phyloP scores from a whole-genome alignment of 345 rosid species.

The Lumnitzera littorea region DNA sequence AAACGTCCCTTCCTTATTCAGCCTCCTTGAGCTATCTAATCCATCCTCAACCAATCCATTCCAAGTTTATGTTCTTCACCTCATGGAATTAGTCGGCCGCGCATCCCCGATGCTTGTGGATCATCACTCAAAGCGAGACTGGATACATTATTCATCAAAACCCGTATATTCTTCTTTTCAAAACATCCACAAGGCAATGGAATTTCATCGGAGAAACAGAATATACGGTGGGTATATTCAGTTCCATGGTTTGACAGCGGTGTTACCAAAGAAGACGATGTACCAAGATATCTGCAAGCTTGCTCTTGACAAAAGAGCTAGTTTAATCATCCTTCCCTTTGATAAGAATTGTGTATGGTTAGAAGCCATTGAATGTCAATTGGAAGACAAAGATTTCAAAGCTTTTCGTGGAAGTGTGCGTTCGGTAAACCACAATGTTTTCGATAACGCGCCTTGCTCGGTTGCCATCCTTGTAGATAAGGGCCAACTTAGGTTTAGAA shows the following conservation, averaged over 20 bases:
- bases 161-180: constrained; percentile 7
- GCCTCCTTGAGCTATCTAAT: constrained; percentile 50
- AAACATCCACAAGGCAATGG: constrained; percentile 33
- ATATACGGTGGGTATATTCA: constrained; percentile 19
- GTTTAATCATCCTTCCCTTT: constrained; percentile 55
- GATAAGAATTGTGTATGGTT: constrained; percentile 13
- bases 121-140: constrained; percentile 17
- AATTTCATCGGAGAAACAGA: constrained; percentile 22
- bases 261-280: constrained; percentile 52
- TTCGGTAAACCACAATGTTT: constrained; percentile 29
- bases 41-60: constrained; percentile 41
- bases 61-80: constrained; percentile 41
- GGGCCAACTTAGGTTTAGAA: constrained; percentile 22
- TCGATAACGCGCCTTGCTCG: constrained; percentile 68
- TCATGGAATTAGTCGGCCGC: constrained; percentile 51
- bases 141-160: not conserved
- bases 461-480: constrained; percentile 58
- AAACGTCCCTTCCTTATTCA: constrained; percentile 32
- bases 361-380: not conserved
- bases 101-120: constrained; percentile 45
- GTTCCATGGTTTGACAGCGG: constrained; percentile 36
- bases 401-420: constrained; percentile 17
- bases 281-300: constrained; percentile 65
- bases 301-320: constrained; percentile 39
- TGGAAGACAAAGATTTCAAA: constrained; percentile 10